A percentile compares a stretch with the other conserved stretches of the same genome.
These are phyloP conservation scores for Ogataea thermomethanolica DNA, from an alignment of 805 yeast genomes.

Conservation along the genomic window DNA sequence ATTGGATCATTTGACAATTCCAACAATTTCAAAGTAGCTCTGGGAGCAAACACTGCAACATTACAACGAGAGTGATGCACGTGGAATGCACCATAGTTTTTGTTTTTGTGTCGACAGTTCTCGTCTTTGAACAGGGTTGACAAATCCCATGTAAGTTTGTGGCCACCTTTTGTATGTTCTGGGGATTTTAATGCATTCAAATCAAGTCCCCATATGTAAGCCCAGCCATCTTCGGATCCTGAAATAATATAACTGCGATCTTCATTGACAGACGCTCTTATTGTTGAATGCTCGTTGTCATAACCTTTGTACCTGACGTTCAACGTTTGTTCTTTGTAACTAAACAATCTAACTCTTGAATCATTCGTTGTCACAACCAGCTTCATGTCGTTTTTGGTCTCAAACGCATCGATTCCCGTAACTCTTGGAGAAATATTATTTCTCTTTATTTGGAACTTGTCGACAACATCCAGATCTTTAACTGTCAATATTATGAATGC, in stretches of 20 bases:
- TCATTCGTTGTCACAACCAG: constrained; percentile 75
- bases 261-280: constrained; percentile 61
- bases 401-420: constrained; percentile 66
- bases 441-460: constrained; percentile 45
- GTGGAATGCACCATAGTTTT: constrained; percentile 66
- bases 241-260: constrained; percentile 57
- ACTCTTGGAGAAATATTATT: constrained; percentile 53
- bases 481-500: constrained; percentile 59
- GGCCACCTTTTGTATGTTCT: constrained; percentile 16
- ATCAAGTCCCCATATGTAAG: constrained; percentile 69
- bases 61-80: constrained; percentile 75
- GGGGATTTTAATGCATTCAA: constrained; percentile 7
- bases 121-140: constrained; percentile 33
- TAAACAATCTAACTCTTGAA: constrained; percentile 68
- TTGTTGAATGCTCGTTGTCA: constrained; percentile 67
- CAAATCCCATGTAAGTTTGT: constrained; percentile 38
- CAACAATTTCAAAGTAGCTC: constrained; percentile 56
- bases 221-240: constrained; percentile 87
- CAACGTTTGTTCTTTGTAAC: constrained; percentile 48
- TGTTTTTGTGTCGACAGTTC: constrained; percentile 45
- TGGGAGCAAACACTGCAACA: constrained; percentile 75
- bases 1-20: constrained; percentile 77
- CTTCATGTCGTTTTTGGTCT: constrained; percentile 20
- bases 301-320: constrained; percentile 72
- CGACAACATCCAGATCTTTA: constrained; percentile 50